These are phyloP conservation scores for Podaxis pistillaris DNA, from an alignment of 768 basidiomycete genomes.

Conservation along the genomic window DNA sequence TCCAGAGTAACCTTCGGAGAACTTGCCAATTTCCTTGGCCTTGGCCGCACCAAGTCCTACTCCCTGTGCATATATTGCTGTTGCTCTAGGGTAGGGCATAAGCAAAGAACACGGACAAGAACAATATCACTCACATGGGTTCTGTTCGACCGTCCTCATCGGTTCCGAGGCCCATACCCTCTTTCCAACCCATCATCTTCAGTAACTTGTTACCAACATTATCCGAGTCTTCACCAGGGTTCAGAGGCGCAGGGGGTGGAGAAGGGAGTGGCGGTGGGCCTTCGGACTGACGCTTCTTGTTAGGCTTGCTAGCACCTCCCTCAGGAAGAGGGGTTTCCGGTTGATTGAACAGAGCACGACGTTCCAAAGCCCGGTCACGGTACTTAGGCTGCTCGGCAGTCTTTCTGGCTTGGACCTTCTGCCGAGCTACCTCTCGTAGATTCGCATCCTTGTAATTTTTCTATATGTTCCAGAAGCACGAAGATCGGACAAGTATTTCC, in stretches of 20 bases:
- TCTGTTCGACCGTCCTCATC: constrained; percentile 84
- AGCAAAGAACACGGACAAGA: constrained; percentile 1
- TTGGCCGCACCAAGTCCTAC: constrained; percentile 93
- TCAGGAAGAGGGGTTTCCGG: constrained; percentile 78
- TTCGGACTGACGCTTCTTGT: constrained; percentile 42
- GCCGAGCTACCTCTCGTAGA: constrained; percentile 70
- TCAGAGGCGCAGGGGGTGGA: constrained; percentile 54
- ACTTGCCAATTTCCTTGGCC: constrained; percentile 77
- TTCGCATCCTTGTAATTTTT: constrained; percentile 79
- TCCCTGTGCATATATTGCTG: constrained; percentile 83
- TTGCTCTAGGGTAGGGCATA: constrained; percentile 48
- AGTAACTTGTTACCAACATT: constrained; percentile 93
- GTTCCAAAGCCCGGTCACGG: constrained; percentile 91
- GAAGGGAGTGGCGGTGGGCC: constrained; percentile 65
- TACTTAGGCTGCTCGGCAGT: constrained; percentile 71
- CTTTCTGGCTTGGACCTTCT: constrained; percentile 56
- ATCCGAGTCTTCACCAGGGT: constrained; percentile 75
- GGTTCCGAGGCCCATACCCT: constrained; percentile 83
- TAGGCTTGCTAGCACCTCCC: constrained; percentile 28
- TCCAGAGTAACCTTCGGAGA: constrained; percentile 62
- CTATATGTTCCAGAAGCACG: constrained; percentile 40
- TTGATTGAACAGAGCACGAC: constrained; percentile 88
- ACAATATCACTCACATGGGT: constrained; percentile 62
- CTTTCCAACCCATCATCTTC: constrained; percentile 98
- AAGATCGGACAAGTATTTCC: constrained; percentile 4